A percentile compares a stretch with the other conserved stretches of the same genome.
These are phyloP conservation scores for Triticum aestivum DNA, from an alignment of 176 grass and related monocot genomes.

Conservation along the genomic window IWGSC_CS_RefSeq_v2.1 NC_057808.1:97910517-97911016, in stretches of 20 bases:
- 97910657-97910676: neutral
- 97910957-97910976: neutral
- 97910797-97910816: neutral
- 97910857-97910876: neutral
- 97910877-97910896: neutral
- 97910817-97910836: neutral
- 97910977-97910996: neutral
- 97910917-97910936: neutral
- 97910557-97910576: neutral
- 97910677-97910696: neutral
- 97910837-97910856: neutral
- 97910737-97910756: neutral
- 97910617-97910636: neutral
- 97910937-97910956: neutral
- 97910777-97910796: neutral
- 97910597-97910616: neutral
- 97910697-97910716: neutral
- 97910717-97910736: neutral
- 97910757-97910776: neutral
- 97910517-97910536: neutral
- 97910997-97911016: neutral
- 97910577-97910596: neutral
- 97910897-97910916: neutral
- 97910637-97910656: neutral
- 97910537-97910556: neutral